Base-by-base conservation (phyloP, 176 grass and related monocot species). In the Panicum miliaceum region DNA sequence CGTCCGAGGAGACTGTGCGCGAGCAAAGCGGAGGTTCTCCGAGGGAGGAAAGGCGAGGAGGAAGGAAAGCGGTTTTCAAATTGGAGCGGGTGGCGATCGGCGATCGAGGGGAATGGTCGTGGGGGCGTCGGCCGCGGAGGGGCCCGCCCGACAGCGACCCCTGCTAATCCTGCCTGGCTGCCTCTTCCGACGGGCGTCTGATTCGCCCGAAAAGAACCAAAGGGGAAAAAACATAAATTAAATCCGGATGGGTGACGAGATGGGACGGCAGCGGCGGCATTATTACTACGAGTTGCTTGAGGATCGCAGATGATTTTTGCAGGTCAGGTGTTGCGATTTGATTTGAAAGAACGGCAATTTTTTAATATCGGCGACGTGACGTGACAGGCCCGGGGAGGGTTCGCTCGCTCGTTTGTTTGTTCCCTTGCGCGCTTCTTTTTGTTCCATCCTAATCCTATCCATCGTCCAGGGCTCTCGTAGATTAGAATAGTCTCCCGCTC, bases 1-100 rank as follows among this genome's bases (percentile, higher is more conserved):
- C 65, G 75, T 53, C 83, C 63, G 75, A 76, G 59, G 82, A 32
- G 60, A 34, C 0, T 32, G 5, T 6, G 14, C 10, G 11, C 29
- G 29, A 38, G n/a, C 37, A 32, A 61, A 45, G 71, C 60, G 34
- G 52, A 81, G 51, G 29, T 32, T 32, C 29, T 32, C 29, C 46
- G 45, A 12, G 10, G 51, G 6, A 3, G 54, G 11, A 14, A 42
- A 58, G 71, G 23, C 10, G 23, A 54, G 27, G 37, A 69, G 13
- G 58, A 73, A 47, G 22, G n/a, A 72, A 54, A 81, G 73, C 79
- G 22, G 79, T 79, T 73, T 90, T 90, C 88, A 90, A 90, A 90
- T 72, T 18, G 88, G 83, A 57, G 84, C 79, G 38, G 84, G 84
- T 90, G 78, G 85, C 43, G 75, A n/a, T 56, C n/a, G 32, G 6